Percentiles rank a stretch among this genome's conserved stretches.
Evolutionary conservation across 2,329 filamentous ascomycete genomes (phyloP).

Genomic region (Apiospora sp.): DNA sequence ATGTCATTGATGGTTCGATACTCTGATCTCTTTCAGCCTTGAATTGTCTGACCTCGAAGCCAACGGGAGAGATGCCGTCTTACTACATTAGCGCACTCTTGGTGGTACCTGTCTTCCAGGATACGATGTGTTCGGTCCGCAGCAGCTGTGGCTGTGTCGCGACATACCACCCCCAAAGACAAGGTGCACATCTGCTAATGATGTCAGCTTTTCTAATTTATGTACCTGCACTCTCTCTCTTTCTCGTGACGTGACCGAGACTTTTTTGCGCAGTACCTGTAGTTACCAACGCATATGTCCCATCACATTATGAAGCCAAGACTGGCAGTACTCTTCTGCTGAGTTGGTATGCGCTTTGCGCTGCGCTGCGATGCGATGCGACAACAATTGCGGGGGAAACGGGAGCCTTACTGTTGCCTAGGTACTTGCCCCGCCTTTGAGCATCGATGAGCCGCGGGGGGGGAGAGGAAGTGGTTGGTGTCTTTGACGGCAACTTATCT

Average conservation of each 20-base stretch:
- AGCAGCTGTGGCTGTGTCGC: slow-evolving; percentile 16
- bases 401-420: slow-evolving; percentile 15
- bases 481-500: neutral
- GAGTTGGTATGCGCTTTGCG: neutral
- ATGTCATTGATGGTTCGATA: neutral
- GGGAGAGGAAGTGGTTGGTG: neutral
- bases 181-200: neutral
- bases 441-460: neutral
- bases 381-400: slow-evolving; percentile 1
- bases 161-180: slow-evolving; percentile 8
- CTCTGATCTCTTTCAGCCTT: neutral
- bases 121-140: slow-evolving; percentile 14
- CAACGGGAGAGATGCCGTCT: neutral
- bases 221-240: neutral
- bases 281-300: neutral
- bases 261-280: neutral
- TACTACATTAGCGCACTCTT: neutral
- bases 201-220: slow-evolving; percentile 3
- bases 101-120: slow-evolving; percentile 3
- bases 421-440: neutral
- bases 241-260: neutral
- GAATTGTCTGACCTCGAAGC: neutral
- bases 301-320: neutral
- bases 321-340: neutral
- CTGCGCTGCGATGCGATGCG: neutral